A percentile compares a stretch with the other conserved stretches of the same genome.
Conservation (phyloP, 2,329 filamentous ascomycete species). For the Clarireedia hainanense region DNA sequence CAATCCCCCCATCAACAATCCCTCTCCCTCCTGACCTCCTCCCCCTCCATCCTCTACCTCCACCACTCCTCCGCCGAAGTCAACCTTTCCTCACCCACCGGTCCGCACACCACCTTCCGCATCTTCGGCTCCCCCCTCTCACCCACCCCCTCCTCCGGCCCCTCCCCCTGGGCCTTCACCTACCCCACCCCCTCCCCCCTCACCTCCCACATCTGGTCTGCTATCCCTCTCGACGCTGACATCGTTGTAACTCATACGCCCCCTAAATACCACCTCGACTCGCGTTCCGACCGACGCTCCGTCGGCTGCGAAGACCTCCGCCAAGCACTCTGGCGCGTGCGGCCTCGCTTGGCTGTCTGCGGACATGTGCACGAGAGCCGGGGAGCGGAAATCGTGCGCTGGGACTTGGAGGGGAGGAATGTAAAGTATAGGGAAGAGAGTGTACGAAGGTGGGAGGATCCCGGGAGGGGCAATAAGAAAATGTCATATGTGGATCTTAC, state of each 20-base stretch:
- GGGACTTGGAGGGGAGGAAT: conserved; percentile 41
- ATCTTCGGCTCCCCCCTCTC: conserved; percentile 67
- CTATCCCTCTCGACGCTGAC: conserved; percentile 53
- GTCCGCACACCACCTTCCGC: conserved; percentile 52
- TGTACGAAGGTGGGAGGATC: conserved; percentile 49
- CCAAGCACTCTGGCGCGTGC: conserved; percentile 48
- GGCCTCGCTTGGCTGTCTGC: conserved; percentile 58
- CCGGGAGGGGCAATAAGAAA: conserved; percentile 47
- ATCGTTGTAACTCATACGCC: conserved; percentile 67
- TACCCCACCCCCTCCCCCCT: conserved; percentile 39
- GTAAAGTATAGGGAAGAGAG: conserved; percentile 38
- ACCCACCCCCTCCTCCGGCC: conserved; percentile 30
- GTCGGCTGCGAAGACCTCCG: conserved; percentile 55
- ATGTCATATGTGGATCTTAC: conserved; percentile 57
- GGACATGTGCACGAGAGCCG: conserved; percentile 66
- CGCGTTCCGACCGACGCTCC: conserved; percentile 41
- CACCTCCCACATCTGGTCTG: conserved; percentile 44
- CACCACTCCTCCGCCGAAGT: conserved; percentile 48
- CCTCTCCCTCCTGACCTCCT: conserved; percentile 33
- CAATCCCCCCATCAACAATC: conserved; percentile 39
- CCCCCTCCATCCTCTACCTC: conserved; percentile 55
- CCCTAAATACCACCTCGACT: conserved; percentile 51
- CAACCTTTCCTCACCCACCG: conserved; percentile 43
- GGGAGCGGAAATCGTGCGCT: conserved; percentile 54
- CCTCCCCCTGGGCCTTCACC: conserved; percentile 55